A percentile compares a stretch with the other conserved stretches of the same genome.
phyloP scores from a whole-genome alignment of 371 early-diverging fungal genomes.

The Cokeromyces recurvatus region DNA sequence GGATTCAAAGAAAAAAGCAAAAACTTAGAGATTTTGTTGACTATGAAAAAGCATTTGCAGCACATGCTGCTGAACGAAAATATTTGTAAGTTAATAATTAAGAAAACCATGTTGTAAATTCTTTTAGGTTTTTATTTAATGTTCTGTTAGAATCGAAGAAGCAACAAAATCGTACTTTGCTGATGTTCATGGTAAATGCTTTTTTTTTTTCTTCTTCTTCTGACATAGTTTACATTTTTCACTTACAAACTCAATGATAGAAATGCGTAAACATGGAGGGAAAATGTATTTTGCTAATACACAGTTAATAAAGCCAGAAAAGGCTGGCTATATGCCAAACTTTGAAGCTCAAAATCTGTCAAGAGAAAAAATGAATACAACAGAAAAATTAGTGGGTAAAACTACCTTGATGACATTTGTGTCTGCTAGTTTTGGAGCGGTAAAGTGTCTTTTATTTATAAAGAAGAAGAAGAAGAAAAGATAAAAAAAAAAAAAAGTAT shows the following conservation, averaged over 20 bases:
- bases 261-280: slow-evolving; percentile 58
- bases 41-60: slow-evolving; percentile 47
- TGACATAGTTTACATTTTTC: no score
- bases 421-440: slow-evolving; percentile 73
- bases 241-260: slow-evolving; percentile 26
- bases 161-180: slow-evolving; percentile 66
- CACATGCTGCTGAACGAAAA: slow-evolving; percentile 52
- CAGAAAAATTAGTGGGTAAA: slow-evolving; percentile 49
- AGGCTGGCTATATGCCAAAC: slow-evolving; percentile 69
- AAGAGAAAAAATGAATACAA: slow-evolving; percentile 51
- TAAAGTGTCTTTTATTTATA: slow-evolving; percentile 3
- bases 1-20: slow-evolving; percentile 39
- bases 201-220: background rate
- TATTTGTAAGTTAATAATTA: slow-evolving; percentile 38
- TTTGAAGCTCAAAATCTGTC: slow-evolving; percentile 55
- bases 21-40: slow-evolving; percentile 41
- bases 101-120: background rate
- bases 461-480: background rate
- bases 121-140: background rate
- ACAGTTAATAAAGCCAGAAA: slow-evolving; percentile 45
- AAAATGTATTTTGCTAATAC: slow-evolving; percentile 65
- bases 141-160: slow-evolving; percentile 42
- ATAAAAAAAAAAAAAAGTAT: no score
- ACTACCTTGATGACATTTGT: slow-evolving; percentile 64
- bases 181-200: slow-evolving; percentile 53